Evolutionary conservation across 1,284 basidiomycete genomes (phyloP), one percentile per base, ranked within the genome.

Genomic region (Marasmius oreades): DNA sequence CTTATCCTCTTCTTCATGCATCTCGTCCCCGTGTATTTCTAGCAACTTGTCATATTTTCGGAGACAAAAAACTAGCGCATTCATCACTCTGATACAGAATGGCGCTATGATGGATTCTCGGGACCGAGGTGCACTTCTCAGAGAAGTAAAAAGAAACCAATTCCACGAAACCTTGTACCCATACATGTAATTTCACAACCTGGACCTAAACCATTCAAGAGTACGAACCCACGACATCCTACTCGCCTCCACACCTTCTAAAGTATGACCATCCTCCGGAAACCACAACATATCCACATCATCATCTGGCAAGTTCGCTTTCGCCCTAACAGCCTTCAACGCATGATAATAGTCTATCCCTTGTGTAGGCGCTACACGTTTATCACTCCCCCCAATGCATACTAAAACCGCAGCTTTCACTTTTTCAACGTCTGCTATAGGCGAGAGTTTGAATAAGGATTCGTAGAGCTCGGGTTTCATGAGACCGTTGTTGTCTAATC

Each of bases 291-390:
- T 75, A 45, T 86, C 82, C 11, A 86, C 80, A 22, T 72, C 64
- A 7, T 59, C 52, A 31, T 48, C 46, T n/a, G 45, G 22, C 50
- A 69, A 66, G 6, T 70, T 71, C 37, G 36, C 47, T 55, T 61
- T 55, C 53, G 53, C 20, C 26, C 52, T 47, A 28, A 70, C 63
- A 4, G 75, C 79, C 61, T 81, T 86, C 47, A 90, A 67, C 2
- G 79, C 80, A 67, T 90, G 85, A 61, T 85, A 90, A 64, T 81
- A 84, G 10, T 76, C 76, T 58, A 76, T 76, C 0, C 84, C 84
- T 55, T 92, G 88, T 12, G 77, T 77, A 2, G 85, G 81, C 6
- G 84, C 75, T 1, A 89, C 88, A 0, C 90, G 71, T 51, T 79
- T 70, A 65, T 92, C 90, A 18, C 73, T 73, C 14, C 76, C 73